These are phyloP conservation scores for Aspergillus fischeri DNA, from an alignment of 2,329 filamentous ascomycete species.

Conservation along the genomic window DNA sequence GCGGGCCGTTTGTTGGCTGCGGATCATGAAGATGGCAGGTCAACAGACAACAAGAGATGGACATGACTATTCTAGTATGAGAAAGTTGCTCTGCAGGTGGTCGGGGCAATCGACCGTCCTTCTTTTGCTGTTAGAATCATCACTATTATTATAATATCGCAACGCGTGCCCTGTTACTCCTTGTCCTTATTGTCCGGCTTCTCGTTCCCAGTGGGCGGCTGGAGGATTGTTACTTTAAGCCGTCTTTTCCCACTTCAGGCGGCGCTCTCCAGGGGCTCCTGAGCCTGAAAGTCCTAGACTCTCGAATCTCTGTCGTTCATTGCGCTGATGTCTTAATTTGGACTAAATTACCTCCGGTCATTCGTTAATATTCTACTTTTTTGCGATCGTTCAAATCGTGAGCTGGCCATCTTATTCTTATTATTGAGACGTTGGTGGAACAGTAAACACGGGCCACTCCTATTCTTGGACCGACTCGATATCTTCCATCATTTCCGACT, in stretches of 20 bases:
- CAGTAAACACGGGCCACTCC: neutral
- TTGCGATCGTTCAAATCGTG: neutral
- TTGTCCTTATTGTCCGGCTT: neutral
- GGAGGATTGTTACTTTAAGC: neutral
- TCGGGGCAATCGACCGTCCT: neutral
- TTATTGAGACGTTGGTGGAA: neutral
- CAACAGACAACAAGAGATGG: too few relatives aligned
- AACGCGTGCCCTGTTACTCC: slow-evolving; percentile 3
- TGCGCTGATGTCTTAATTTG: neutral
- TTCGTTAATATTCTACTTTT: neutral
- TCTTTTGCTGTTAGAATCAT: neutral
- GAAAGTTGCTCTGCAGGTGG: neutral
- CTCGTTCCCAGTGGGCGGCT: neutral
- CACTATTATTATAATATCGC: neutral
- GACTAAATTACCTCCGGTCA: neutral
- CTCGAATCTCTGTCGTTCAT: neutral
- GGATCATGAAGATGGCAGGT: neutral
- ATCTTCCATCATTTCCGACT: neutral
- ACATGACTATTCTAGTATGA: too few relatives aligned
- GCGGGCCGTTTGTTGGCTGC: slow-evolving; percentile 19
- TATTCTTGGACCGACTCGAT: neutral
- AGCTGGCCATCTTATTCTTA: slow-evolving; percentile 13
- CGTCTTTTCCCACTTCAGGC: neutral
- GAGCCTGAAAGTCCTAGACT: neutral
- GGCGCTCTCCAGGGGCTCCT: slow-evolving; percentile 3